phyloP scores from a whole-genome alignment of 768 basidiomycete genomes.

The Obba rivulosa region DNA sequence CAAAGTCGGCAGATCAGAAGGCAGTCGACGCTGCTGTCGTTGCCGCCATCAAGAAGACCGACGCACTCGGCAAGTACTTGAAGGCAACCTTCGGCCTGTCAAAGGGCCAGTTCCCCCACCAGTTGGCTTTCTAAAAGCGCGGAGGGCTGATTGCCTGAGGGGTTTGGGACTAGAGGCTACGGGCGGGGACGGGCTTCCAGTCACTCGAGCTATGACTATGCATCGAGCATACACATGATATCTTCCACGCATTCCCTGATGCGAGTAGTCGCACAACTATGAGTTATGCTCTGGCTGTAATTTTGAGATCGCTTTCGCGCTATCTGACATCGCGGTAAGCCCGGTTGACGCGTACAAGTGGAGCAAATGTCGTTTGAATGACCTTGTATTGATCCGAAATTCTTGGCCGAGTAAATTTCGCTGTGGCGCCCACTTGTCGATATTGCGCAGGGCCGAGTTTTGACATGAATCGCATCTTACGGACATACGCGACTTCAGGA shows the following conservation, averaged over 20 bases:
- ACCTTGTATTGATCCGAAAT: too few species aligned
- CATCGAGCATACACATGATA: conserved; percentile 31
- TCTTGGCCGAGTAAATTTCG: too few species aligned
- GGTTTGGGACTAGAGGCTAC: conserved; percentile 7
- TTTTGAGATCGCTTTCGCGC: background rate
- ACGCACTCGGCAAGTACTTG: conserved; percentile 89
- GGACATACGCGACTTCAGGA: too few species aligned
- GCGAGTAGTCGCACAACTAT: background rate
- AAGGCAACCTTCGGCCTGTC: conserved; percentile 90
- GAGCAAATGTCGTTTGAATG: too few species aligned
- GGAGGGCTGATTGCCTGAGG: conserved; percentile 4
- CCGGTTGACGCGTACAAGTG: background rate
- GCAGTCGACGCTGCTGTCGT: conserved; percentile 74
- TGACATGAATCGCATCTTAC: too few species aligned
- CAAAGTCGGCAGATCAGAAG: conserved; percentile 91
- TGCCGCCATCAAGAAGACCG: conserved; percentile 83
- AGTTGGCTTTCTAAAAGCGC: conserved; percentile 70
- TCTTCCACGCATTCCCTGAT: background rate
- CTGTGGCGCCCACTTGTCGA: too few species aligned
- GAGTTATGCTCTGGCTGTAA: too few species aligned
- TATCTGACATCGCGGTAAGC: background rate
- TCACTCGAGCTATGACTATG: conserved; percentile 28
- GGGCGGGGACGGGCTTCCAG: conserved; percentile 12
- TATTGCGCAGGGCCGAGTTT: too few species aligned
- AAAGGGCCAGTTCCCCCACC: conserved; percentile 96